Base-by-base conservation (phyloP, 2,329 filamentous ascomycete species). In the Colletotrichum shisoi region DNA sequence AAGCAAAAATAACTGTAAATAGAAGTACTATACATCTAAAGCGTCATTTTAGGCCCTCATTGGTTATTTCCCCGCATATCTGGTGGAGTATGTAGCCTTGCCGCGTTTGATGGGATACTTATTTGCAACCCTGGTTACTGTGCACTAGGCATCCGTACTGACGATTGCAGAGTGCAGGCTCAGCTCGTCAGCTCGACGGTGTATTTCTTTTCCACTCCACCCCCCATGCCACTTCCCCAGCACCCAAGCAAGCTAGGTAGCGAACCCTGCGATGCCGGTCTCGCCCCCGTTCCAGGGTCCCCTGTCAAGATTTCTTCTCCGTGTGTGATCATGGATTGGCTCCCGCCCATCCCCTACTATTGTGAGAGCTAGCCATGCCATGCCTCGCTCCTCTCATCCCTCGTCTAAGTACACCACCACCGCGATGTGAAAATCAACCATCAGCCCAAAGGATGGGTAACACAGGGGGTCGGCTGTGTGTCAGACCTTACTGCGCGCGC, bases 381-480 rank as follows among this genome's bases (percentile, higher is more conserved):
- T 40, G 48, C 61, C 46, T 39, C 37, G 64, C 60, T 56, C 15
- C 48, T 53, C 40, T 37, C 39, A 37, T 45, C 42, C 8, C 46
- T 44, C 46, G 42, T 44, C 44, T 19, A 34, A 34, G 31, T 34
- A 9, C 7, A 34, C 31, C 19, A 39, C 21, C 37, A 37, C 31
- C n/a, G 45, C 48, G n/a, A 56, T 52, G 49, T 31, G 13, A 15
- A 44, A 57, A 24, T 63, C 42, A 52, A 40, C 46, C 52, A 45
- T 67, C 61, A 56, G 54, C 48, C 64, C 60, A 34, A 56, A 59
- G 27, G 49, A 67, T 60, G 61, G 64, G 54, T 63, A 56, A 64
- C 49, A 44, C 21, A 17, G 53, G 62, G 19, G 51, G 44, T 9
- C 44, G 45, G 44, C 54, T 21, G 27, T 17, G 48, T 11, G 49